Percentiles rank a stretch among this genome's conserved stretches.
Conservation (phyloP, 768 basidiomycete species). For the Cystofilobasidium ferigula region DNA sequence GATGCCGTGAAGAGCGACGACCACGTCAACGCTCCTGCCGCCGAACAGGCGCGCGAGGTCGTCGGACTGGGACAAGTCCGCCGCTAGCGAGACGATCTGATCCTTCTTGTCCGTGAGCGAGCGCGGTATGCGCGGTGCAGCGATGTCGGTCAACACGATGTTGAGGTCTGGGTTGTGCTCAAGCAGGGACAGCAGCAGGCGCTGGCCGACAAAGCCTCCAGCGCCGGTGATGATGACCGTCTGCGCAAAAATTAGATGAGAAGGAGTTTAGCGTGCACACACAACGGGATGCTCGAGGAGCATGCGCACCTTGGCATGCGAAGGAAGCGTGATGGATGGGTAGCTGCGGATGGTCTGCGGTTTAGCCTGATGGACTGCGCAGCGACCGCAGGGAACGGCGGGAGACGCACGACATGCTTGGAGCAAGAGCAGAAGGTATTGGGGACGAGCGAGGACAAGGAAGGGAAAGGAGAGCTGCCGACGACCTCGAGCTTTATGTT, state of each 20-base stretch:
- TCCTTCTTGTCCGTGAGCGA: conserved; percentile 26
- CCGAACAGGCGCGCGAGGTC: conserved; percentile 25
- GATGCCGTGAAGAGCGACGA: conserved; percentile 41
- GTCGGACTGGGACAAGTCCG: conserved; percentile 26
- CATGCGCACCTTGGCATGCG: conserved; percentile 1
- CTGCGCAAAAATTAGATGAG: not conserved
- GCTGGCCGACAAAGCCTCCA: conserved; percentile 36
- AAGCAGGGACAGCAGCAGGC: conserved; percentile 35
- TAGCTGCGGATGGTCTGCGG: not conserved
- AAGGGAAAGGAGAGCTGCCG: too few relatives aligned
- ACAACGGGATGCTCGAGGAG: not conserved
- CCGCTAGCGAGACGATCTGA: conserved; percentile 25
- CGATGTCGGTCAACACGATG: conserved; percentile 37
- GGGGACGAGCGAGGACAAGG: too few relatives aligned
- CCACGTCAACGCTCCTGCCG: conserved; percentile 25
- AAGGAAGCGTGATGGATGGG: not conserved
- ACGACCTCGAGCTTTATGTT: too few relatives aligned
- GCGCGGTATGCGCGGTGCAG: conserved; percentile 33
- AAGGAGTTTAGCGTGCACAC: not conserved
- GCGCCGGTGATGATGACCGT: conserved; percentile 22
- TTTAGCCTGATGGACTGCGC: too few relatives aligned
- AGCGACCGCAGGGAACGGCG: not conserved
- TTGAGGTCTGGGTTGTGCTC: conserved; percentile 31
- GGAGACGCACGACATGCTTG: not conserved
- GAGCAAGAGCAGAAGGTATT: not conserved